Conservation (phyloP, 1,284 basidiomycete species). For the Xerocomus amazonicus region DNA sequence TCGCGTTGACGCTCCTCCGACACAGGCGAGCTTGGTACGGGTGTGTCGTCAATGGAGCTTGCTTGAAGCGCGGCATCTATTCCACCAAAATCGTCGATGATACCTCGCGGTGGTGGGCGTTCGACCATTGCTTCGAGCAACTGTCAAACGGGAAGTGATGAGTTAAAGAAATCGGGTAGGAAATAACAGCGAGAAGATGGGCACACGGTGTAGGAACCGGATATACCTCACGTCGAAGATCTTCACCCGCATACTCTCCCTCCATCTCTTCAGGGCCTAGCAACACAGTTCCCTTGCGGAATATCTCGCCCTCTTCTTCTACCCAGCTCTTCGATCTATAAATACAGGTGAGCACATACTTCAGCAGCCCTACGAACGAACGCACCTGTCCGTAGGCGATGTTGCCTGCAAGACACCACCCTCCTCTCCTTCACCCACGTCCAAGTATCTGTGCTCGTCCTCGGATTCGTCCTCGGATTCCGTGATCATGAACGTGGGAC, state of each 20-base stretch:
- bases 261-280: constrained; percentile 84
- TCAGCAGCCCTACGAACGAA: constrained; percentile 5
- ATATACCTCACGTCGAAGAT: constrained; percentile 76
- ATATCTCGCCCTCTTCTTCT: constrained; percentile 88
- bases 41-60: constrained; percentile 12
- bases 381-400: constrained; percentile 61
- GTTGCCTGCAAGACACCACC: constrained; percentile 32
- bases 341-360: not conserved
- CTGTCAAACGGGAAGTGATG: constrained; percentile 54
- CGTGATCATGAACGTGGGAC: constrained; percentile 62
- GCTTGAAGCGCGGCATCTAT: constrained; percentile 33
- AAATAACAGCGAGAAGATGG: not conserved
- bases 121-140: constrained; percentile 53
- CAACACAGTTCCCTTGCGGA: constrained; percentile 79
- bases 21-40: constrained; percentile 10
- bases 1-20: constrained; percentile 6
- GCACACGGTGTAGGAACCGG: not conserved
- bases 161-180: constrained; percentile 42
- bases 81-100: constrained; percentile 56
- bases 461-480: constrained; percentile 63
- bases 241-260: constrained; percentile 79
- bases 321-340: constrained; percentile 72
- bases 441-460: constrained; percentile 33
- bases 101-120: constrained; percentile 46
- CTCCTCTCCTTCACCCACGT: constrained; percentile 35